Evolutionary conservation across 768 basidiomycete genomes (phyloP).

Genomic region (Symmetrospora coprosmae): DNA sequence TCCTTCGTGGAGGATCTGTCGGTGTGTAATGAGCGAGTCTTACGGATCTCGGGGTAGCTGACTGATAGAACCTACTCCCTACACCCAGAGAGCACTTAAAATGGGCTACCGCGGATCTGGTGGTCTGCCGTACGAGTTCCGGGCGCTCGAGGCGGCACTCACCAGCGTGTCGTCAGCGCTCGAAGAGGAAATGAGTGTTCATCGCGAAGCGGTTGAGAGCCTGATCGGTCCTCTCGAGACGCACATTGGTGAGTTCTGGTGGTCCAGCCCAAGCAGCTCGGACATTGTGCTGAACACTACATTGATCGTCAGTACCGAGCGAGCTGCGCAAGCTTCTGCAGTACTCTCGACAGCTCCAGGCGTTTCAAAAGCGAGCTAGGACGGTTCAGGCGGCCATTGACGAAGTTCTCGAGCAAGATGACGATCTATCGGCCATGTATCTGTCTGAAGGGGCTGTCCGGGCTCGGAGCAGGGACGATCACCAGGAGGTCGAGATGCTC

Average conservation of each 20-base stretch:
- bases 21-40: too few relatives aligned
- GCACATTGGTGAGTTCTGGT: conserved; percentile 48
- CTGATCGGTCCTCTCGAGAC: conserved; percentile 85
- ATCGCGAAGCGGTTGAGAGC: conserved; percentile 75
- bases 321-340: conserved; percentile 76
- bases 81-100: too few relatives aligned
- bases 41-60: too few relatives aligned
- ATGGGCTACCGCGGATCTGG: conserved; percentile 9
- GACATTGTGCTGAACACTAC: conserved; percentile 48
- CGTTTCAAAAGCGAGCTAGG: conserved; percentile 81
- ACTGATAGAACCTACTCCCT: too few relatives aligned
- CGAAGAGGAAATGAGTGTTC: conserved; percentile 91
- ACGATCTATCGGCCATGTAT: conserved; percentile 90
- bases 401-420: conserved; percentile 77
- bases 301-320: conserved; percentile 31
- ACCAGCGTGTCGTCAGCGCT: conserved; percentile 81
- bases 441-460: conserved; percentile 62
- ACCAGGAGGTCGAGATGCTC: conserved; percentile 81
- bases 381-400: conserved; percentile 77
- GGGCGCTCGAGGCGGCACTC: conserved; percentile 82
- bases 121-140: conserved; percentile 75
- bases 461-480: conserved; percentile 56
- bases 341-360: conserved; percentile 72
- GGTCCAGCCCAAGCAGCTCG: neutral
- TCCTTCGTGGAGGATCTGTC: conserved; percentile 67